Evolutionary conservation across 2,329 filamentous ascomycete genomes (phyloP).

Genomic region (Arachnopeziza araneosa): DNA sequence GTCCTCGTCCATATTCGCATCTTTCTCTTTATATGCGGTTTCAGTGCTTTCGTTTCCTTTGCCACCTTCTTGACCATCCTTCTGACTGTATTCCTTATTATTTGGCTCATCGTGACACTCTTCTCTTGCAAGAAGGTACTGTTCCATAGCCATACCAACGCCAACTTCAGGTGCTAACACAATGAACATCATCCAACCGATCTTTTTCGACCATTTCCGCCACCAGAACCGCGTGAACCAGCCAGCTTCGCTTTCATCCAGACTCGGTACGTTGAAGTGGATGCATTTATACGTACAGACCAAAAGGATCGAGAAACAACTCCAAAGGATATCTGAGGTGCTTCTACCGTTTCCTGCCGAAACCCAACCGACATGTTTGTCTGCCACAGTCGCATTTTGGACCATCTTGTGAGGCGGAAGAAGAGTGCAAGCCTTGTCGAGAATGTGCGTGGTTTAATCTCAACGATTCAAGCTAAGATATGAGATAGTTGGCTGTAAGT

Average conservation of each 20-base stretch:
- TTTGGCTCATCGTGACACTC: neutral
- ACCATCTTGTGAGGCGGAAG: neutral
- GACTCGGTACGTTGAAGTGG: slow-evolving; percentile 6
- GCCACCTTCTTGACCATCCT: neutral
- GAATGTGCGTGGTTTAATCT: neutral
- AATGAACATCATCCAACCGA: slow-evolving; percentile 4
- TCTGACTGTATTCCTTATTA: neutral
- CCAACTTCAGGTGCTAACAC: slow-evolving; percentile 2
- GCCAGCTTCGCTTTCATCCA: slow-evolving; percentile 1
- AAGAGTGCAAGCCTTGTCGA: neutral
- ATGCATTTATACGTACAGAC: slow-evolving; percentile 6
- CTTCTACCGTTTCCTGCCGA: neutral
- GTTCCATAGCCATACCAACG: neutral
- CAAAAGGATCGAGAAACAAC: slow-evolving; percentile 6
- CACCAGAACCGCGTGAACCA: neutral
- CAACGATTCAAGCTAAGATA: neutral
- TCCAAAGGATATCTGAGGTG: slow-evolving; percentile 5
- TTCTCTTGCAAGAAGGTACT: neutral
- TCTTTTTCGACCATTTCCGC: neutral
- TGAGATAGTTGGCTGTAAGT: neutral
- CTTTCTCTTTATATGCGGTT: neutral
- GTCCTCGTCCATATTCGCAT: neutral
- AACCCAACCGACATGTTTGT: slow-evolving; percentile 1
- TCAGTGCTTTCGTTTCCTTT: neutral
- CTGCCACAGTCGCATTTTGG: neutral